Base-by-base conservation (phyloP, 805 yeast species). In the Candida xiaguanensis region DNA sequence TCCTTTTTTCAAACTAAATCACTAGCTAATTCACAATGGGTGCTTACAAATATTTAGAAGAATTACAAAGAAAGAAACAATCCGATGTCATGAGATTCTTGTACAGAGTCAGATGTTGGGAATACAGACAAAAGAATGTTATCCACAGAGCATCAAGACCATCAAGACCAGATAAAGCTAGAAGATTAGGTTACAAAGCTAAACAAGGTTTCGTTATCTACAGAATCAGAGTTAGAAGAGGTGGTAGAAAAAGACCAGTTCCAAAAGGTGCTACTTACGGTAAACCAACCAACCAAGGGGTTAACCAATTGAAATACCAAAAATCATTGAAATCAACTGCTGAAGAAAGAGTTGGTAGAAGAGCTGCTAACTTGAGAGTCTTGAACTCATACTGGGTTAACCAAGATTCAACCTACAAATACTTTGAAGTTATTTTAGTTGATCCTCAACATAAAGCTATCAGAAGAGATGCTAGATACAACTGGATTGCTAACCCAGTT, bases 211-310 rank as follows among this genome's bases (percentile, higher is more conserved):
- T 87, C 72, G 96, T 86, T 58, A 80, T 93, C 82, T 93, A 77
- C 96, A 85, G 99, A 76, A 77, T 91, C 75, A 88, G 99, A 78
- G 98, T 93, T 65, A 88, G 98, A 80, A 87, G 99, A 78, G 99
- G 99, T 82, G 91, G 91, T 82, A 90, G 99, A 86, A 93, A 93
- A 96, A 88, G 96, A 80, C 97, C 97, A 64, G 97, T 85, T 65
- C 89, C 95, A 79, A 93, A 93, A 93, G 99, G 99, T 87, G 98
- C 97, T 67, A 93, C 98, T 72, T 91, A 93, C 84, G 99, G 99
- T 87, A 93, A 93, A 86, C 99, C 99, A 84, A 93, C 99, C 80
- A 93, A 93, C 95, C 95, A 88, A 80, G 99, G 99, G 87, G 93
- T 93, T 59, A 82, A 81, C 81, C 97, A 93, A 75, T 86, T 93